These are phyloP conservation scores for Candida taoyuanica DNA, from an alignment of 805 yeast genomes.

Conservation along the genomic window DNA sequence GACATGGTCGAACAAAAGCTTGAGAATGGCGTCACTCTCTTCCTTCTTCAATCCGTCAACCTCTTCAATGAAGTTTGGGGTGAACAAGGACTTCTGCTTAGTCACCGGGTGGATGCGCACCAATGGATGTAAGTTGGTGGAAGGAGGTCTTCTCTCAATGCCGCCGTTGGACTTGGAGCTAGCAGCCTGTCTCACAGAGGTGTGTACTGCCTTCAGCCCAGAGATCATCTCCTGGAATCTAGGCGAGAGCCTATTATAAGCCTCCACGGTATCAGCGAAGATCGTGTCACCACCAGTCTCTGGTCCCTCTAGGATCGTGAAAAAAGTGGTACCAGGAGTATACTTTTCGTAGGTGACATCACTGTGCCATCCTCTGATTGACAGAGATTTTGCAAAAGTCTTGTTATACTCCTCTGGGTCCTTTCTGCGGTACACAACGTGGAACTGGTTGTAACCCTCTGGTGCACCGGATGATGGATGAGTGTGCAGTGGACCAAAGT, in stretches of 20 bases:
- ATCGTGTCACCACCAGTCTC: constrained; percentile 76
- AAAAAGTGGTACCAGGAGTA: constrained; percentile 68
- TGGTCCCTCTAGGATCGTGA: constrained; percentile 56
- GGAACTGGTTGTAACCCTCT: constrained; percentile 51
- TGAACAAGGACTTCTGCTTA: constrained; percentile 51
- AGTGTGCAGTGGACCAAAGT: constrained; percentile 67
- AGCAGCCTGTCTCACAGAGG: constrained; percentile 65
- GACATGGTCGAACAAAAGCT: constrained; percentile 51
- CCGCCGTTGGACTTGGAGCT: constrained; percentile 54
- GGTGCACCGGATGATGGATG: constrained; percentile 77
- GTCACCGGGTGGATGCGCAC: constrained; percentile 73
- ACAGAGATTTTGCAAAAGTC: constrained; percentile 23
- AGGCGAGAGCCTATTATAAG: constrained; percentile 67
- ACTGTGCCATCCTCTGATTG: constrained; percentile 52
- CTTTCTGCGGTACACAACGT: constrained; percentile 51
- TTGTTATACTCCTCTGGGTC: constrained; percentile 31
- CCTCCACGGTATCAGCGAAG: constrained; percentile 67
- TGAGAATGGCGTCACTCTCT: constrained; percentile 59
- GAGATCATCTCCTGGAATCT: constrained; percentile 52
- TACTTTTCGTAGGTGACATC: constrained; percentile 72
- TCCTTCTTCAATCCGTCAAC: constrained; percentile 70
- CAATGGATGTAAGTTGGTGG: constrained; percentile 56
- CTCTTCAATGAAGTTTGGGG: constrained; percentile 59
- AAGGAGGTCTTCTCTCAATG: constrained; percentile 60
- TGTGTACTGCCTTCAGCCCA: constrained; percentile 64